Evolutionary conservation across 1,284 basidiomycete species (phyloP).

Genomic region (Leccinum huronense): DNA sequence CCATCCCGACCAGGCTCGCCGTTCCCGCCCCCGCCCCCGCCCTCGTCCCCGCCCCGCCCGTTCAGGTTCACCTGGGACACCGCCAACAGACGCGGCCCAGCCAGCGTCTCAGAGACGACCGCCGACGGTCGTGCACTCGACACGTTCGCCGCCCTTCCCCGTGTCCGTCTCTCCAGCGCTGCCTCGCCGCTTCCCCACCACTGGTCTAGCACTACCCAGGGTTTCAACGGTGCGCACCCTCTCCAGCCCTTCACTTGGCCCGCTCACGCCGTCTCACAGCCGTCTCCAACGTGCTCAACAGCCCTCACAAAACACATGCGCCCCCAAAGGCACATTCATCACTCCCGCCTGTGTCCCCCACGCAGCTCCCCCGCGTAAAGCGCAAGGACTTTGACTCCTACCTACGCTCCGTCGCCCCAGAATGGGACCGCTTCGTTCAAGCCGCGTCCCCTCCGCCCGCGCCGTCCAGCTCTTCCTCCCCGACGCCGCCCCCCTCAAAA

Average conservation of each 20-base stretch:
- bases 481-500: conserved; percentile 38
- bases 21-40: conserved; percentile 41
- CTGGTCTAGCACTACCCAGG: conserved; percentile 77
- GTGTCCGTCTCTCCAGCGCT: conserved; percentile 43
- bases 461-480: conserved; percentile 40
- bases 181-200: conserved; percentile 50
- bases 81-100: conserved; percentile 53
- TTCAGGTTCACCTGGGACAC: conserved; percentile 71
- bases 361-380: conserved; percentile 73
- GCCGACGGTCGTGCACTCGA: conserved; percentile 57
- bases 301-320: conserved; percentile 79
- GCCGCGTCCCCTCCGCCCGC: conserved; percentile 49
- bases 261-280: conserved; percentile 38
- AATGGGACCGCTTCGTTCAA: conserved; percentile 73
- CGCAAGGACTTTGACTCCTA: conserved; percentile 86
- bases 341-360: conserved; percentile 68
- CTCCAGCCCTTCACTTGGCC: conserved; percentile 3
- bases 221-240: conserved; percentile 65
- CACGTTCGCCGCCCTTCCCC: conserved; percentile 46
- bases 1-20: conserved; percentile 46
- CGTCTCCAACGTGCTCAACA: conserved; percentile 79
- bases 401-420: conserved; percentile 67
- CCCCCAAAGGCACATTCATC: conserved; percentile 83
- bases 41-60: conserved; percentile 45
- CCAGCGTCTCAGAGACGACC: conserved; percentile 60